Evolutionary conservation across 352 stramenopile genomes (phyloP).

Genomic region (Elongisporangium anandrum): DNA sequence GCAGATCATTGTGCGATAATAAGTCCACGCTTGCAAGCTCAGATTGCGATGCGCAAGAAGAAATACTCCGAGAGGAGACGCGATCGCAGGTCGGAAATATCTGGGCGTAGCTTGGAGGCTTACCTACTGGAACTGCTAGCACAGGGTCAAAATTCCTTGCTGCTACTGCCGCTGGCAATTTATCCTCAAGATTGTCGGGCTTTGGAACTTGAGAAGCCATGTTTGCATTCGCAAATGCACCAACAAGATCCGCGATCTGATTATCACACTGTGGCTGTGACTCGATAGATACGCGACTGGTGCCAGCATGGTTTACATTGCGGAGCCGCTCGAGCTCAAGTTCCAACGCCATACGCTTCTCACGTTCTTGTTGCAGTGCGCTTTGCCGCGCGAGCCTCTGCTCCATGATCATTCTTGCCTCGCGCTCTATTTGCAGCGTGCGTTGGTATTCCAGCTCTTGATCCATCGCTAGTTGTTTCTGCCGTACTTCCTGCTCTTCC

Average conservation of each 20-base stretch:
- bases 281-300: not conserved
- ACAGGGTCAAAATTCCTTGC: not conserved
- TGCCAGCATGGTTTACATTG: not conserved
- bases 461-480: not conserved
- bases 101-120: not conserved
- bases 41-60: not conserved
- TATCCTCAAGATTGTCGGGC: not conserved
- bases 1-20: constrained; percentile 18
- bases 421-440: not conserved
- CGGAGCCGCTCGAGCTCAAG: not conserved
- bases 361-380: not conserved
- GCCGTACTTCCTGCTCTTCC: not conserved
- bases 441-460: not conserved
- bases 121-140: not conserved
- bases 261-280: not conserved
- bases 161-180: not conserved
- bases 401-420: not conserved
- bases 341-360: not conserved
- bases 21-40: not conserved
- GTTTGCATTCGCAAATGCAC: not conserved
- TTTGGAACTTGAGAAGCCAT: not conserved
- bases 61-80: not conserved
- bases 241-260: not conserved
- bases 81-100: not conserved
- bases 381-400: not conserved